Percentiles rank a stretch among this genome's conserved stretches.
phyloP scores from a whole-genome alignment of 441 rosid species.

The Populus hybrid region DNA sequence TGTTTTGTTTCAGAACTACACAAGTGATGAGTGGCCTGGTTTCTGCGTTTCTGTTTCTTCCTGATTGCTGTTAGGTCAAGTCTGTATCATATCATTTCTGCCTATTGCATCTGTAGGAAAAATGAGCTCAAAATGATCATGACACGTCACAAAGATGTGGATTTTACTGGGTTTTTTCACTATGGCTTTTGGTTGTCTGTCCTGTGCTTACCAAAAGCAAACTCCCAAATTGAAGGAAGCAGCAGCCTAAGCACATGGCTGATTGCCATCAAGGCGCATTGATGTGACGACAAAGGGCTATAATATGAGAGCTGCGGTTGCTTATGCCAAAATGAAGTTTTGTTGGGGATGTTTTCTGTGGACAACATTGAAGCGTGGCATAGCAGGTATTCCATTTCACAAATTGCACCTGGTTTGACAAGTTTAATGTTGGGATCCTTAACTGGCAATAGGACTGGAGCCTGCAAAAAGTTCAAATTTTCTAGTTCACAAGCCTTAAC shows the following conservation, averaged over 20 bases:
- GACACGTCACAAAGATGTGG: not conserved
- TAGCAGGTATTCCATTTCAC: not conserved
- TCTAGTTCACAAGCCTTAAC: too few species aligned
- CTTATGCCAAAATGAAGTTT: too few species aligned
- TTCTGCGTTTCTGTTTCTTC: not conserved
- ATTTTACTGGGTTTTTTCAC: not conserved
- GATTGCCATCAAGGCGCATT: not conserved
- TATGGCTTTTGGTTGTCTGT: not conserved
- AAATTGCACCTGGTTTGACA: not conserved
- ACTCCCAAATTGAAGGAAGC: too few species aligned
- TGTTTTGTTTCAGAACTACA: too few species aligned
- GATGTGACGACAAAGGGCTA: not conserved
- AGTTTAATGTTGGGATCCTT: too few species aligned
- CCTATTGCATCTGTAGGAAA: not conserved
- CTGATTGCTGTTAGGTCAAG: not conserved
- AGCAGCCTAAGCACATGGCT: too few species aligned
- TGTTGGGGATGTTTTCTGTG: not conserved
- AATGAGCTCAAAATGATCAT: not conserved
- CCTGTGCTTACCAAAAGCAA: not conserved
- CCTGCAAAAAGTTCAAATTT: too few species aligned
- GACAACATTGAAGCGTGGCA: not conserved
- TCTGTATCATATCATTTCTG: not conserved
- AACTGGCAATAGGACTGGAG: too few species aligned
- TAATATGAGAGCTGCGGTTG: not conserved
- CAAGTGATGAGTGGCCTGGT: not conserved